Percentiles rank a stretch among this genome's conserved stretches.
phyloP scores from a whole-genome alignment of 352 stramenopile species.

The Phytophthora syringae region DNA sequence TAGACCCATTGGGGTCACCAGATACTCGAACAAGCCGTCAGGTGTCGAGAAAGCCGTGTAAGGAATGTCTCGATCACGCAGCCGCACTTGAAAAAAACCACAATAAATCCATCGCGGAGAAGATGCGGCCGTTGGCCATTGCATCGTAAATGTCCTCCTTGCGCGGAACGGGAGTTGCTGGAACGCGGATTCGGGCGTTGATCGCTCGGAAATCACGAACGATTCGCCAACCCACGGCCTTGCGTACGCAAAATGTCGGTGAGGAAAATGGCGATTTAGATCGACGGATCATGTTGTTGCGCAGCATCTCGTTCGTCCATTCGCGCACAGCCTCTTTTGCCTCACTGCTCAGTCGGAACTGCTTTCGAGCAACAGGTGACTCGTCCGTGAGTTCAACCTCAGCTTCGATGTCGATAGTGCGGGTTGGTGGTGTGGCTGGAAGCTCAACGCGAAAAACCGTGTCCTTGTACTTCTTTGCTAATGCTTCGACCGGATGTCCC shows the following conservation, averaged over 20 bases:
- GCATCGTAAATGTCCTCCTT: constrained; percentile 4
- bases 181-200: not conserved
- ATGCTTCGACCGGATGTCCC: not conserved
- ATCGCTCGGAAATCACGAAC: not conserved
- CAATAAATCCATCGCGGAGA: too few relatives aligned
- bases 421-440: not conserved
- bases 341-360: not conserved
- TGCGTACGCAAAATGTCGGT: constrained; percentile 1
- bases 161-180: not conserved
- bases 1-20: constrained; percentile 10
- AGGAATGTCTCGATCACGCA: not conserved
- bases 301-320: not conserved
- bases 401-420: not conserved
- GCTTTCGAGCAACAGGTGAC: not conserved
- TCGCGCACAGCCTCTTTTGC: not conserved
- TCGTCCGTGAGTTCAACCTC: not conserved
- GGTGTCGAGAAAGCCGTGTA: constrained; percentile 14
- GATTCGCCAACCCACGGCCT: not conserved
- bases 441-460: not conserved
- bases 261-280: not conserved
- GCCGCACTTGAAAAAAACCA: too few relatives aligned
- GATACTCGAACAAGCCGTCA: constrained; percentile 6
- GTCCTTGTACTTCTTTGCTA: not conserved
- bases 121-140: too few relatives aligned
- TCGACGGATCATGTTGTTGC: not conserved